phyloP scores from a whole-genome alignment of 805 yeast species.

The Zygosaccharomyces pseudorouxii region DNA sequence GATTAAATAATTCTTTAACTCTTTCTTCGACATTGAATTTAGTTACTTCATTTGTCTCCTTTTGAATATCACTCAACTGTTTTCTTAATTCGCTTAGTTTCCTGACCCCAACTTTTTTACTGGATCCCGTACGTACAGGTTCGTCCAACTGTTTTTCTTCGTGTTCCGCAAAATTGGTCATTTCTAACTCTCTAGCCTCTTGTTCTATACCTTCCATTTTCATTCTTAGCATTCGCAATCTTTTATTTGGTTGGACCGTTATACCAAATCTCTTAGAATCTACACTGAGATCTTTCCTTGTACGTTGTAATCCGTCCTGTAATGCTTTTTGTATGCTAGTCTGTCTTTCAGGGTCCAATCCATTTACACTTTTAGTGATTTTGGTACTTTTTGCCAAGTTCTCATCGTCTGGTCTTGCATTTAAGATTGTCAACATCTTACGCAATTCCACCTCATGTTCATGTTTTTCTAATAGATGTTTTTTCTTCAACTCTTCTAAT shows the following conservation, averaged over 20 bases:
- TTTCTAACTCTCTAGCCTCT: conserved; percentile 82
- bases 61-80: conserved; percentile 58
- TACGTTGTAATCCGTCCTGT: conserved; percentile 36
- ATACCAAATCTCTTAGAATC: conserved; percentile 39
- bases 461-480: conserved; percentile 58
- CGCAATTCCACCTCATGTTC: conserved; percentile 74
- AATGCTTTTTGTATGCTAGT: conserved; percentile 29
- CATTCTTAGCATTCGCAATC: conserved; percentile 69
- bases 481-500: conserved; percentile 62
- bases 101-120: conserved; percentile 48
- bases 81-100: conserved; percentile 53
- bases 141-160: conserved; percentile 21
- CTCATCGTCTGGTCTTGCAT: conserved; percentile 39
- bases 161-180: conserved; percentile 67
- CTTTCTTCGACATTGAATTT: conserved; percentile 52
- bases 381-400: conserved; percentile 3
- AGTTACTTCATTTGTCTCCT: conserved; percentile 71
- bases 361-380: conserved; percentile 10
- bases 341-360: conserved; percentile 29
- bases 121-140: conserved; percentile 36
- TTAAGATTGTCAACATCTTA: conserved; percentile 61
- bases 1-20: conserved; percentile 51
- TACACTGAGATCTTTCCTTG: conserved; percentile 38
- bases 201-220: conserved; percentile 81
- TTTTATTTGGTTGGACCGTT: conserved; percentile 65